A percentile compares a stretch with the other conserved stretches of the same genome.
These are phyloP conservation scores for Tetrahymena elliotti DNA, from an alignment of 73 alveolate species.

Conservation along the genomic window DNA sequence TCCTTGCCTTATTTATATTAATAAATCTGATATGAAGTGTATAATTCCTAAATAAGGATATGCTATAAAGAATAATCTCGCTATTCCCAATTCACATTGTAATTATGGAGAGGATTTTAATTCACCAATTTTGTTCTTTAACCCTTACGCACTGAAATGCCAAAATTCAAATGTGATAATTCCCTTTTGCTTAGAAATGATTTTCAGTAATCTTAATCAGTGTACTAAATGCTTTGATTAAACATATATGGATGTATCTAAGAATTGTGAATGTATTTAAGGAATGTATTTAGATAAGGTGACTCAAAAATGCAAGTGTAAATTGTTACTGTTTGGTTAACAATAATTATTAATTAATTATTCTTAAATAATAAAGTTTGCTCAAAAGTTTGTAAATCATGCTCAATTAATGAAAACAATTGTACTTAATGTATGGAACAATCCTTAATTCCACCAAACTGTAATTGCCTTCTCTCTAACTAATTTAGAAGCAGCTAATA, in stretches of 20 bases:
- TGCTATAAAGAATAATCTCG: not conserved
- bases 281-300: not conserved
- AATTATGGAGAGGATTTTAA: not conserved
- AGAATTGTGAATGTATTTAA: not conserved
- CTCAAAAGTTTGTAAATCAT: not conserved
- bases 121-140: not conserved
- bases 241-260: not conserved
- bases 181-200: not conserved
- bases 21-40: not conserved
- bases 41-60: not conserved
- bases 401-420: not conserved
- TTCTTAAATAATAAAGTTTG: not conserved
- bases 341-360: not conserved
- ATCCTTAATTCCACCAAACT: not conserved
- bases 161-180: not conserved
- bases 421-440: not conserved
- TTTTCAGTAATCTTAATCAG: not conserved
- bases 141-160: not conserved
- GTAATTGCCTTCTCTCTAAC: not conserved
- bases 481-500: not conserved
- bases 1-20: not conserved
- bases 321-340: not conserved
- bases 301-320: not conserved
- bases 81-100: not conserved
- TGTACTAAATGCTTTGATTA: not conserved